Evolutionary conservation across 1,139 yeast species (phyloP).

Genomic region (Pichia terricola): DNA sequence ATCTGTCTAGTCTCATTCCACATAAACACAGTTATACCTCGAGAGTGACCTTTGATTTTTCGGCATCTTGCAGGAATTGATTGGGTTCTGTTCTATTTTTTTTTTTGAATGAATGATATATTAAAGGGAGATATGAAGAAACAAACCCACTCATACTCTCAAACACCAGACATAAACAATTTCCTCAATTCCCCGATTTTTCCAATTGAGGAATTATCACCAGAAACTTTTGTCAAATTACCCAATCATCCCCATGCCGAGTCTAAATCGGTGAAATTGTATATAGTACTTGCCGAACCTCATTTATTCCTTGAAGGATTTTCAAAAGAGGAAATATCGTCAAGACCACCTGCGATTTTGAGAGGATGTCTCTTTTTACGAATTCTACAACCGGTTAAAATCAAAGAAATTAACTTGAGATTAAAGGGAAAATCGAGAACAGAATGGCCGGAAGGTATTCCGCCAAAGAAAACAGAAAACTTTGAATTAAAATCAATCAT

Average conservation of each 20-base stretch:
- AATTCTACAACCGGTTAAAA: conserved; percentile 63
- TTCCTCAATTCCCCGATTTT: conserved; percentile 23
- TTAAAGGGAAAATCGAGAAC: conserved; percentile 73
- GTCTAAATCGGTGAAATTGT: conserved; percentile 41
- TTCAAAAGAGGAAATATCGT: conserved; percentile 50
- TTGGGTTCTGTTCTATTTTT: too few relatives aligned
- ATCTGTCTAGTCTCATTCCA: too few relatives aligned
- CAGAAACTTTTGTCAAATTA: conserved; percentile 32
- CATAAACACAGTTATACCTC: too few relatives aligned
- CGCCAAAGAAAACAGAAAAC: conserved; percentile 68
- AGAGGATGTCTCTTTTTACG: conserved; percentile 74
- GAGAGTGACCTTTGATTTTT: too few relatives aligned
- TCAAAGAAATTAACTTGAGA: conserved; percentile 56
- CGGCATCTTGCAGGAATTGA: too few relatives aligned
- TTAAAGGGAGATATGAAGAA: too few relatives aligned
- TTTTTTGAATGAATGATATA: too few relatives aligned
- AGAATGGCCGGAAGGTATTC: conserved; percentile 98
- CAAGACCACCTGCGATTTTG: conserved; percentile 71
- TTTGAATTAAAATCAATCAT: conserved; percentile 58
- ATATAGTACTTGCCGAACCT: conserved; percentile 67
- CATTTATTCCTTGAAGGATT: conserved; percentile 77
- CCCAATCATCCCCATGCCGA: conserved; percentile 41
- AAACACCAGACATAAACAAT: conserved; percentile 1
- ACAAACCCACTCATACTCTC: too few relatives aligned
- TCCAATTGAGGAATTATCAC: conserved; percentile 25